Evolutionary conservation across 192 early-diverging fungal genomes (phyloP).

Genomic region (Backusella tarrabulga): DNA sequence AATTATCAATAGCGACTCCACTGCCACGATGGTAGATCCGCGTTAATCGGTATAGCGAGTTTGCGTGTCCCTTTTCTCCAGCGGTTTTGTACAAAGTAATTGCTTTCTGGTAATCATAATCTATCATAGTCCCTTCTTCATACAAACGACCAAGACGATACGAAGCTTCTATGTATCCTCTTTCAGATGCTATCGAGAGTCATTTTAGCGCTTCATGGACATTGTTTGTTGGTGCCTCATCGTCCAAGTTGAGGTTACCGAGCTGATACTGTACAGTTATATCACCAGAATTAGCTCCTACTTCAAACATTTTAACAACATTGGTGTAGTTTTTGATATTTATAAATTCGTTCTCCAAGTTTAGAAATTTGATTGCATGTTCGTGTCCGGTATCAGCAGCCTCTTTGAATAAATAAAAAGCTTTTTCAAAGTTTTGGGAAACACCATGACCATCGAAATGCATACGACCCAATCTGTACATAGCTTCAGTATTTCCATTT

Average conservation of each 20-base stretch:
- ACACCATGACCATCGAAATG: not conserved
- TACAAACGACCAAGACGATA: not conserved
- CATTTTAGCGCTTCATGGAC: not conserved
- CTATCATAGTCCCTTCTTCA: not conserved
- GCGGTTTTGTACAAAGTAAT: not conserved
- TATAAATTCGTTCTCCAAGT: not conserved
- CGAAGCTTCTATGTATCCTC: not conserved
- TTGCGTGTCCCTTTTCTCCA: not conserved
- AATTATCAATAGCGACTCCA: not conserved
- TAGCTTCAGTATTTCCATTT: constrained; percentile 19
- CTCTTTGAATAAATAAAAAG: not conserved
- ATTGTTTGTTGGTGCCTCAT: not conserved
- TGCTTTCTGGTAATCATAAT: not conserved
- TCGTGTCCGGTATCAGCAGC: not conserved
- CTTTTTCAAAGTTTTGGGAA: not conserved
- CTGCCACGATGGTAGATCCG: not conserved
- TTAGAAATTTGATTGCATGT: not conserved
- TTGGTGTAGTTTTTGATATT: not conserved
- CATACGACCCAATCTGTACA: not conserved
- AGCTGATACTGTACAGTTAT: not conserved
- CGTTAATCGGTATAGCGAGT: not conserved
- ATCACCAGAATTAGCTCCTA: not conserved
- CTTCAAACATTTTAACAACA: not conserved
- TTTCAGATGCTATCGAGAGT: not conserved
- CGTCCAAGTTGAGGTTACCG: not conserved